A percentile compares a stretch with the other conserved stretches of the same genome.
These are phyloP conservation scores for Penicillium argentinense DNA, from an alignment of 495 filamentous ascomycete genomes.

Conservation along the genomic window DNA sequence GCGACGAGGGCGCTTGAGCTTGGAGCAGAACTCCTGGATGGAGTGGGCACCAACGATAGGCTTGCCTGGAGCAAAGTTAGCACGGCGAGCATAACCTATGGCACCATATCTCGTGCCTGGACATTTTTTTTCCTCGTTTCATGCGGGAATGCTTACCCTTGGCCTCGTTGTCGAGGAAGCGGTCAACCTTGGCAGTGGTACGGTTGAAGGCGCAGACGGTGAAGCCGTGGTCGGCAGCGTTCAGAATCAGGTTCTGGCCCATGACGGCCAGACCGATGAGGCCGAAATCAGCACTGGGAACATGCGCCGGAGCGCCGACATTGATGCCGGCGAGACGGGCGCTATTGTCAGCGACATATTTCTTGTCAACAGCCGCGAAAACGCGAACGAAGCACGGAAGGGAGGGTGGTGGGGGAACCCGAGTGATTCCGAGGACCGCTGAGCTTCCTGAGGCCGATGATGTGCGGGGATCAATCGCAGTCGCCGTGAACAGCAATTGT, in stretches of 20 bases:
- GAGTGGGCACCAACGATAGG: conserved; percentile 90
- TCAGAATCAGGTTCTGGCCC: conserved; percentile 98
- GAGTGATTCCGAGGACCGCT: conserved; percentile 7
- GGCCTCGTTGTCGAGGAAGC: conserved; percentile 89
- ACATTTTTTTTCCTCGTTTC: no score
- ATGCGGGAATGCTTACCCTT: conserved; percentile 62
- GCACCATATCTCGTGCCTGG: no score
- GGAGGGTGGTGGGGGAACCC: conserved; percentile 3
- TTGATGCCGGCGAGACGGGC: conserved; percentile 84
- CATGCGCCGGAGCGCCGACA: conserved; percentile 65
- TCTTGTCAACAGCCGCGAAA: conserved; percentile 34
- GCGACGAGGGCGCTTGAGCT: conserved; percentile 93
- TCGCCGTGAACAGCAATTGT: background rate
- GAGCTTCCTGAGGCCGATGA: conserved; percentile 2
- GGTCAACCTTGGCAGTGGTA: conserved; percentile 95
- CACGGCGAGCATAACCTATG: no score
- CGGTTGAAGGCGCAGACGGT: conserved; percentile 97
- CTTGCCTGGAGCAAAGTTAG: conserved; percentile 64
- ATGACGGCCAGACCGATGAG: conserved; percentile 99
- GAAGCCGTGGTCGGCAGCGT: conserved; percentile 95
- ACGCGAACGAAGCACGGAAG: conserved; percentile 5
- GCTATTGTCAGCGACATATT: conserved; percentile 67
- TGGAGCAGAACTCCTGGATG: conserved; percentile 87
- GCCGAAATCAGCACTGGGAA: conserved; percentile 81
- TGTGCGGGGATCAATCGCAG: conserved; percentile 5